A percentile compares a stretch with the other conserved stretches of the same genome.
phyloP scores from a whole-genome alignment of 441 rosid species.

The Biscutella laevigata region DNA sequence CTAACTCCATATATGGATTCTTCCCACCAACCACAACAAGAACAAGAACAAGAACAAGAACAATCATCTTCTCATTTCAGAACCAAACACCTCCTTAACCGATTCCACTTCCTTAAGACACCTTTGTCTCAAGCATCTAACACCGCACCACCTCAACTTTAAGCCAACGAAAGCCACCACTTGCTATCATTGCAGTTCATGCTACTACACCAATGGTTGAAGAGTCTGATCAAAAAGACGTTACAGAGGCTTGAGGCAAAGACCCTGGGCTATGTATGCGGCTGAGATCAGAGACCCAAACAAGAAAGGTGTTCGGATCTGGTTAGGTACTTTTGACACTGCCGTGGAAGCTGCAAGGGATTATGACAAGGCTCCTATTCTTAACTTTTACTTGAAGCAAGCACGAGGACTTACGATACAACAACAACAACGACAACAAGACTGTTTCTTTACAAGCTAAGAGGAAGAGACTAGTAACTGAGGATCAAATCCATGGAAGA shows the following conservation, averaged over 20 bases:
- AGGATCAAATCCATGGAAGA: slow-evolving; percentile 22
- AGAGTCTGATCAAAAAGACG: slow-evolving; percentile 32
- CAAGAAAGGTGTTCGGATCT: slow-evolving; percentile 42
- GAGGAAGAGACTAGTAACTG: slow-evolving; percentile 34
- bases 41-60: slow-evolving; percentile 6
- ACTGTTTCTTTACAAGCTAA: slow-evolving; percentile 19
- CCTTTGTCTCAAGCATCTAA: slow-evolving; percentile 19
- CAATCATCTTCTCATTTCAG: slow-evolving; percentile 43
- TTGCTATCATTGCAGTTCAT: slow-evolving; percentile 32
- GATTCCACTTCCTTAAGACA: slow-evolving; percentile 39
- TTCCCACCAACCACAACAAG: slow-evolving; percentile 22
- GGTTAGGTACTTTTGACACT: slow-evolving; percentile 56
- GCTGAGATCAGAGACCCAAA: slow-evolving; percentile 60
- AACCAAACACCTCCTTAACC: slow-evolving; percentile 44
- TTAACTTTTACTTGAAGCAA: slow-evolving; percentile 55
- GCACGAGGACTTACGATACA: neutral
- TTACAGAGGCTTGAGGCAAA: slow-evolving; percentile 44
- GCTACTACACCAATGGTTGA: neutral
- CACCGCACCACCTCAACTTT: slow-evolving; percentile 28
- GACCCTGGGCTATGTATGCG: slow-evolving; percentile 54
- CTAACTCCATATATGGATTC: slow-evolving; percentile 3
- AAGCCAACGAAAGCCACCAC: slow-evolving; percentile 50
- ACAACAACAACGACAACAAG: neutral
- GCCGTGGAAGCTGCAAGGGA: slow-evolving; percentile 48
- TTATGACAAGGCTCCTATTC: slow-evolving; percentile 46